A percentile compares a stretch with the other conserved stretches of the same genome.
Evolutionary conservation across 768 basidiomycete genomes (phyloP).

Genomic region (Epithele typhae): DNA sequence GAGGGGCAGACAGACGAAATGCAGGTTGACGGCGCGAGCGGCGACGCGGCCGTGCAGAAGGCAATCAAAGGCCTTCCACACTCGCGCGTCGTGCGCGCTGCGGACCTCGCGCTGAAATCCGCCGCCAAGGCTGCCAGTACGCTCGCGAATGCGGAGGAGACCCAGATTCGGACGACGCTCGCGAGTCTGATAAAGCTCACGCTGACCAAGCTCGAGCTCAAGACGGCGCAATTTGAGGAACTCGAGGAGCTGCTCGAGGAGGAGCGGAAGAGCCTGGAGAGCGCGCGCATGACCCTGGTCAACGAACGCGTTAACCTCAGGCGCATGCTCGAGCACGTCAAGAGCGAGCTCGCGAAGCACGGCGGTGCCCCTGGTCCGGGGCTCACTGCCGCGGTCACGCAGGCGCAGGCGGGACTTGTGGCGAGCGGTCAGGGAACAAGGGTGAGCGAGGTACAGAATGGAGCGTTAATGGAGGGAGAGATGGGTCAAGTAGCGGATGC

Average conservation of each 20-base stretch:
- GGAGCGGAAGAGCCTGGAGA: conserved; percentile 82
- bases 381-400: conserved; percentile 27
- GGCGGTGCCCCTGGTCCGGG: conserved; percentile 13
- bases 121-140: conserved; percentile 81
- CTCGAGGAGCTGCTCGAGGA: conserved; percentile 90
- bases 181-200: conserved; percentile 82
- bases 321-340: conserved; percentile 66
- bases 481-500: conserved; percentile 48
- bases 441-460: conserved; percentile 47
- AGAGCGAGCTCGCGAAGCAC: conserved; percentile 58
- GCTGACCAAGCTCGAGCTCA: conserved; percentile 86
- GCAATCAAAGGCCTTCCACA: conserved; percentile 48
- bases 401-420: conserved; percentile 39
- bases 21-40: conserved; percentile 39
- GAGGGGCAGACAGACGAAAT: conserved; percentile 32
- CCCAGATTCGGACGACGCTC: conserved; percentile 72
- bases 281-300: conserved; percentile 71
- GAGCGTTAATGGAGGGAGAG: conserved; percentile 44
- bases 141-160: conserved; percentile 80
- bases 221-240: conserved; percentile 93
- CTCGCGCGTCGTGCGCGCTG: conserved; percentile 77
- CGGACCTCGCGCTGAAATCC: conserved; percentile 81
- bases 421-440: conserved; percentile 59
- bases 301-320: conserved; percentile 73
- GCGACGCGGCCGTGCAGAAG: conserved; percentile 28